Conservation (phyloP, 345 rosid species). For the Melaleuca quinquenervia region DNA sequence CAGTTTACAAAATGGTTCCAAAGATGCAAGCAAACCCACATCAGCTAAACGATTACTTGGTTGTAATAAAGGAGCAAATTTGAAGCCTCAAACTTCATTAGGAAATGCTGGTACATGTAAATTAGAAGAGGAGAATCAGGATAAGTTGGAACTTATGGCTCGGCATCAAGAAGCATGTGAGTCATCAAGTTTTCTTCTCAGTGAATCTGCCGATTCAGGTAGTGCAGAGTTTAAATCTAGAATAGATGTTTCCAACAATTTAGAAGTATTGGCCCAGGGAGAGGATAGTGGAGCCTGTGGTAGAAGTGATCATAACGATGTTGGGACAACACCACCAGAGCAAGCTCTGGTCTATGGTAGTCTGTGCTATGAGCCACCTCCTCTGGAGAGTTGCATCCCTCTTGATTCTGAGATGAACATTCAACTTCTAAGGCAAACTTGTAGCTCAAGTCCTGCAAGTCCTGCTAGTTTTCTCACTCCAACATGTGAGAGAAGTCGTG, state of each 20-base stretch:
- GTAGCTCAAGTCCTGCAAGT: constrained; percentile 29
- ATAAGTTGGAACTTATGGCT: constrained; percentile 28
- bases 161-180: constrained; percentile 27
- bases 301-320: constrained; percentile 8
- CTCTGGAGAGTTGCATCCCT: constrained; percentile 15
- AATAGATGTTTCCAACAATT: constrained; percentile 17
- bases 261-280: constrained; percentile 22
- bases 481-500: constrained; percentile 41
- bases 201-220: constrained; percentile 42
- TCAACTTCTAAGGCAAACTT: constrained; percentile 19
- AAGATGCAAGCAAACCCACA: constrained; percentile 13
- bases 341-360: constrained; percentile 41
- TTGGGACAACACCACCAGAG: constrained; percentile 9
- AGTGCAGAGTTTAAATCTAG: constrained; percentile 28
- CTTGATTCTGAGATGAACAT: constrained; percentile 18
- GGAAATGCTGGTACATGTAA: constrained; percentile 30
- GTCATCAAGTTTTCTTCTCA: constrained; percentile 24
- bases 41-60: constrained; percentile 13
- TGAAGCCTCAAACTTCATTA: constrained; percentile 39
- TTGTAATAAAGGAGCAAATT: constrained; percentile 31
- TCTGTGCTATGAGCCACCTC: constrained; percentile 48
- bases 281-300: constrained; percentile 11
- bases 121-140: constrained; percentile 37
- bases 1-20: constrained; percentile 29
- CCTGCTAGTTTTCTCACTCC: constrained; percentile 82